Evolutionary conservation across 176 grass and related monocot species (phyloP), one percentile per base, ranked within the genome.

Genomic region (Bolboschoenus planiculmis): DNA sequence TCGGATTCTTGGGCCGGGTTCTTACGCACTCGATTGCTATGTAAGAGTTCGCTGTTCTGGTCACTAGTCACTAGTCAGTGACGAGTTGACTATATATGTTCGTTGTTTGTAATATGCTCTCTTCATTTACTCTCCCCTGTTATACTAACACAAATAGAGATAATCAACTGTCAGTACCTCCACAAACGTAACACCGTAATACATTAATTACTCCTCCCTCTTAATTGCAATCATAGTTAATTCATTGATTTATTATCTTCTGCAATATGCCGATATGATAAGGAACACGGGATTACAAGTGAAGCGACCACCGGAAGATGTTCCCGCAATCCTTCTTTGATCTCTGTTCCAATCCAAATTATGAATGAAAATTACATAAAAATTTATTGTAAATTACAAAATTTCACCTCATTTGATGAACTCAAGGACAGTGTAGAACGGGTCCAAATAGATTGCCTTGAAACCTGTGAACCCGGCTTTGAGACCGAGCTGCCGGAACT

Each of bases 401-500:
- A 18, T 15, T 7, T 64, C 7, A 13, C 46, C 50, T 93, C 83
- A 92, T 78, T 97, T 97, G 2, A 30, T 60, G 79, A 86, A 95
- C 78, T 94, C 95, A 0, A 97, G 90, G 9, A 97, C 47, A 0
- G 92, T 90, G 13, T 89, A 97, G 83, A 97, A 97, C 0, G 88
- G 92, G 81, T 98, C 95, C 6, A 91, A 85, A 81, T 98, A 94
- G 79, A 98, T 67, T n/a, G 95, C 90, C 0, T 42, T 79, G 67
- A 89, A 91, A 14, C 5, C 51, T 20, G 46, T 16, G 87, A 98
- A 98, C 9, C 92, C 88, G 0, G 46, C 89, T 9, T 54, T 14
- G 36, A 84, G n/a, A 2, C 92, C 90, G 6, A 98, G 89, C 51
- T 79, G 88, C 33, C 73, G 84, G 86, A 98, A 98, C 60, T 95